Percentiles rank a stretch among this genome's conserved stretches.
Conservation (phyloP, 371 early-diverging fungal species). For the Chytridium lagenaria region DNA sequence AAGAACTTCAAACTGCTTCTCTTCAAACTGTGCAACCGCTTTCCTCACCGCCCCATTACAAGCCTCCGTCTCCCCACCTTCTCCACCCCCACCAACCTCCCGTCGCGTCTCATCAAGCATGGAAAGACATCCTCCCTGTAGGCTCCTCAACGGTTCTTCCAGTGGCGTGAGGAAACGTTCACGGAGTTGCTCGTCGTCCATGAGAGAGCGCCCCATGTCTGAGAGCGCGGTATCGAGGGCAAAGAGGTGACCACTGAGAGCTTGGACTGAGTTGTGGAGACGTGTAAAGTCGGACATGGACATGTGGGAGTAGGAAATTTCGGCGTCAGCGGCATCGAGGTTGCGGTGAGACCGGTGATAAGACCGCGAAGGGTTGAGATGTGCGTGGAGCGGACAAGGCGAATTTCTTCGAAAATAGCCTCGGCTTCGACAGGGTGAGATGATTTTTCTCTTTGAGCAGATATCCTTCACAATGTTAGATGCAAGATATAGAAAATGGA, state of each 20-base stretch:
- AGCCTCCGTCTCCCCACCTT: background rate
- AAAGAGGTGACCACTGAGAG: background rate
- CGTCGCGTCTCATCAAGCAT: background rate
- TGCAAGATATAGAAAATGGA: background rate
- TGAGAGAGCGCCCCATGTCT: background rate
- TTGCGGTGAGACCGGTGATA: background rate
- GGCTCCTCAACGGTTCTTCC: background rate
- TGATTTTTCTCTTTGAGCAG: background rate
- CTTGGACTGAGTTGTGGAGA: background rate
- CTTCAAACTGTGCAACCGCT: background rate
- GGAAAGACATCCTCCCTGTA: background rate
- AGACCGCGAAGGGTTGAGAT: background rate
- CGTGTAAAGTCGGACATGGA: background rate
- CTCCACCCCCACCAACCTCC: background rate
- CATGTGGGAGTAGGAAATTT: conserved; percentile 16
- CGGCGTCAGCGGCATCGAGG: conserved; percentile 25
- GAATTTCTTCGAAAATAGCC: background rate
- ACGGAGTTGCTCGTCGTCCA: background rate
- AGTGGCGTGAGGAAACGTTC: background rate
- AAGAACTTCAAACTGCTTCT: conserved; percentile 5
- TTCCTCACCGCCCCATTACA: background rate
- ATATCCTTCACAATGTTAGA: background rate
- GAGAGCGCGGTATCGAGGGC: conserved; percentile 28
- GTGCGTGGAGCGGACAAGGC: background rate
- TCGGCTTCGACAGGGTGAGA: background rate